Evolutionary conservation across 2,329 filamentous ascomycete genomes (phyloP), one percentile per base, ranked within the genome.

Genomic region (Pseudocercospora ulei): DNA sequence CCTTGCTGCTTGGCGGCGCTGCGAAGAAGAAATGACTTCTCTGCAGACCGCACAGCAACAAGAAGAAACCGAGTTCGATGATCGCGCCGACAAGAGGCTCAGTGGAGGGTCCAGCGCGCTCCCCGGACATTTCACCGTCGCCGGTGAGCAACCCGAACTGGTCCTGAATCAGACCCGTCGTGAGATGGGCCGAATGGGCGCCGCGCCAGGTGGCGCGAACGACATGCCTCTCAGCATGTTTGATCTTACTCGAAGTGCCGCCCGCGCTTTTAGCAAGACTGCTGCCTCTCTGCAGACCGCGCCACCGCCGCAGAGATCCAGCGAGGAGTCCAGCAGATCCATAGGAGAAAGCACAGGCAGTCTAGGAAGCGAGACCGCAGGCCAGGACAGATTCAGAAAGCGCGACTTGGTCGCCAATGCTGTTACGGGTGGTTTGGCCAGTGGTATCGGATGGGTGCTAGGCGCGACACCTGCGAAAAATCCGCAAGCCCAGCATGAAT

Each of bases 11-110:
- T 90, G 82, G 67, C 75, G 80, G 7, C 71, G 80, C 28, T 86
- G 81, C 48, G 83, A 92, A 55, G 79, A 84, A 52, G 81, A 88
- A 56, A 73, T 84, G 35, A 78, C 78, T 35, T 69, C 70, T 0
- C 69, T 80, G 2, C 67, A 83, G 8, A 71, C 71, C 34, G 71
- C 76, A 20, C 82, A 88, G 52, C 73, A 73, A 3, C 75, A 73
- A 39, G 73, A 73, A 26, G 82, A 85, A 53, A 66, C 71, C n/a
- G 76, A 73, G 1, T 85, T 81, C 71, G 79, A 85, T 53, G 71
- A 75, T 7, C 69, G 71, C 9, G 78, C 71, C 1, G 77, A 83
- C 49, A 67, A 70, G 40, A 59, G 56, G 11, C 35, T 48, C 19
- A 43, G 39, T 18, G 39, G 38, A 13, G 46, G 33, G 38, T 41